Conservation (phyloP, 805 yeast species). For the Candida maesae region DNA sequence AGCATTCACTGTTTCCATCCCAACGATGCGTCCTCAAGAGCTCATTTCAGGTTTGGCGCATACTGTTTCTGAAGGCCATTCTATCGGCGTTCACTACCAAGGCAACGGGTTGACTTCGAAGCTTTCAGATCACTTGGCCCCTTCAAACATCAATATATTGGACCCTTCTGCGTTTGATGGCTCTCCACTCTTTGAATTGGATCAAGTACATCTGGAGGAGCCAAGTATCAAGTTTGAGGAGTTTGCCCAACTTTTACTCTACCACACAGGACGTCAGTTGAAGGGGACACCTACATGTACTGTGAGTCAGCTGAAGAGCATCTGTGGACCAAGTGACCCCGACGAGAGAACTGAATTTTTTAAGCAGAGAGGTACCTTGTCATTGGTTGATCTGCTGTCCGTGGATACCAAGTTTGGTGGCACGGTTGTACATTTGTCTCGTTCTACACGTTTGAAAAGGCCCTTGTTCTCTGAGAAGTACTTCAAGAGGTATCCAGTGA, state of each 20-base stretch:
- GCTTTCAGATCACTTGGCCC: no score
- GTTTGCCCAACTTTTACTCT: slow-evolving; percentile 3
- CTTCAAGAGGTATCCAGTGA: neutral
- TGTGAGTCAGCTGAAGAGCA: neutral
- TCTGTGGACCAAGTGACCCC: neutral
- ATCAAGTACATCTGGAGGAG: no score
- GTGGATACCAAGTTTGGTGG: neutral
- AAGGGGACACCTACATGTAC: neutral
- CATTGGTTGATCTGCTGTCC: neutral
- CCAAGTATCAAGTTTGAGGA: slow-evolving; percentile 6
- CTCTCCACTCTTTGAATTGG: neutral
- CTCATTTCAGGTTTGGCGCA: slow-evolving; percentile 6
- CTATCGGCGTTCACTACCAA: slow-evolving; percentile 1
- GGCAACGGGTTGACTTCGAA: neutral
- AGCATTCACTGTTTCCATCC: slow-evolving; percentile 2
- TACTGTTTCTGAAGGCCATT: slow-evolving; percentile 2
- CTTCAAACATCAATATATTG: neutral
- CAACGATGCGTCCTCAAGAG: slow-evolving; percentile 4
- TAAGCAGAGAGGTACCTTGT: slow-evolving; percentile 6
- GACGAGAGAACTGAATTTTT: neutral
- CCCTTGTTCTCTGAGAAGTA: slow-evolving; percentile 1
- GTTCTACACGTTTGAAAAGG: neutral
- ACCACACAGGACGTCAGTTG: slow-evolving; percentile 1
- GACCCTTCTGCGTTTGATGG: neutral
- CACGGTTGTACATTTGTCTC: neutral